A percentile compares a stretch with the other conserved stretches of the same genome.
phyloP scores from a whole-genome alignment of 1,284 basidiomycete species.

The Wallemia mellicola region DNA sequence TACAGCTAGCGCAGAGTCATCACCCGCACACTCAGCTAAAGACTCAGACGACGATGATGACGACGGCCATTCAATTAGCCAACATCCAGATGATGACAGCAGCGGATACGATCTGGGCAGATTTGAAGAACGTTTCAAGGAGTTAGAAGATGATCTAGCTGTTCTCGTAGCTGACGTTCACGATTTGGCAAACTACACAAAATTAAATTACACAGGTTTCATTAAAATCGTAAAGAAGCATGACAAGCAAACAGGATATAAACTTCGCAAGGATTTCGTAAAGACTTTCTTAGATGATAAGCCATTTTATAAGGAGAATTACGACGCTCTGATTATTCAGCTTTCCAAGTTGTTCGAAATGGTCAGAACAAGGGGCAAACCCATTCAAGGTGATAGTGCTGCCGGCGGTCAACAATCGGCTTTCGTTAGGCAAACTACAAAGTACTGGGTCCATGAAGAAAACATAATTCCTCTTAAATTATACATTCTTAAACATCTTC shows the following conservation, averaged over 20 bases:
- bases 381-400: conserved; percentile 68
- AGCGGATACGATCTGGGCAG: conserved; percentile 37
- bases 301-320: conserved; percentile 61
- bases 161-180: conserved; percentile 92
- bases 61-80: conserved; percentile 21
- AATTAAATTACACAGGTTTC: conserved; percentile 86
- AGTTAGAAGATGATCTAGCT: conserved; percentile 79
- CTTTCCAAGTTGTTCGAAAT: conserved; percentile 85
- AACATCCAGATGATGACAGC: conserved; percentile 25
- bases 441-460: conserved; percentile 94
- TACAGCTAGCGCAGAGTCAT: not conserved
- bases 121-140: conserved; percentile 62
- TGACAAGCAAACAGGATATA: conserved; percentile 25
- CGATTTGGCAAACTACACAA: conserved; percentile 78
- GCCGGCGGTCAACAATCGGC: conserved; percentile 88
- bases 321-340: conserved; percentile 74
- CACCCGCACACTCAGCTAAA: conserved; percentile 20
- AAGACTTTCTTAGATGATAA: conserved; percentile 78
- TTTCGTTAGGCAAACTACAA: conserved; percentile 89
- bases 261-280: conserved; percentile 29
- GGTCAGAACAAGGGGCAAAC: conserved; percentile 79
- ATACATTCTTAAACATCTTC: conserved; percentile 71
- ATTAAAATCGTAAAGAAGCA: conserved; percentile 71
- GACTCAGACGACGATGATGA: conserved; percentile 21
- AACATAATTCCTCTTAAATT: conserved; percentile 88